These are phyloP conservation scores for Daedalea quercina DNA, from an alignment of 768 basidiomycete genomes.

Conservation along the genomic window DNA sequence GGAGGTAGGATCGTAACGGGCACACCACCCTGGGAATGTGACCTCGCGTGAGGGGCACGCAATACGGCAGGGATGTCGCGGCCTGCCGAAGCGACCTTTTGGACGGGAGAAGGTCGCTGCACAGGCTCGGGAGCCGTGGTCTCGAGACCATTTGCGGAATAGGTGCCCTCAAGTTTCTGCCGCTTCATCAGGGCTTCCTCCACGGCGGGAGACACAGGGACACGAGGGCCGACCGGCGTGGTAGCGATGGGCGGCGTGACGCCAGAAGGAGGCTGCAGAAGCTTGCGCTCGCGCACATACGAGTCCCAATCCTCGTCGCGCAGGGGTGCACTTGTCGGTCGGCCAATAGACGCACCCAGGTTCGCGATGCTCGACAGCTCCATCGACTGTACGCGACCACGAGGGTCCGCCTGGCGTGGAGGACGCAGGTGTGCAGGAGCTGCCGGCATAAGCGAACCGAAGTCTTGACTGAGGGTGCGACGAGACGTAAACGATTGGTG, in stretches of 20 bases:
- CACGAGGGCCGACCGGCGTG: slow-evolving; percentile 37
- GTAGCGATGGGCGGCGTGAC: slow-evolving; percentile 73
- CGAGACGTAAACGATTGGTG: slow-evolving; percentile 63
- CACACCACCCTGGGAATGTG: slow-evolving; percentile 25
- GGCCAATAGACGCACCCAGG: slow-evolving; percentile 48
- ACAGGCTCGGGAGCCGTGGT: background rate
- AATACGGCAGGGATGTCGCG: slow-evolving; percentile 39
- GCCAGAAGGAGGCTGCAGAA: slow-evolving; percentile 79
- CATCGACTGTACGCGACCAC: slow-evolving; percentile 66
- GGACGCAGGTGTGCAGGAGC: slow-evolving; percentile 57
- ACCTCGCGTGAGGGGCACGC: slow-evolving; percentile 19
- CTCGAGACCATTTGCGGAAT: slow-evolving; percentile 31
- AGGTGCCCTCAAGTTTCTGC: slow-evolving; percentile 63
- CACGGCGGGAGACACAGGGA: slow-evolving; percentile 64
- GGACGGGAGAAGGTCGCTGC: slow-evolving; percentile 1
- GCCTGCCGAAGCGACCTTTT: slow-evolving; percentile 12
- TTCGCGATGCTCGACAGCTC: slow-evolving; percentile 35
- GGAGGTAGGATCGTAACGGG: slow-evolving; percentile 41
- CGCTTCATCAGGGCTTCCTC: slow-evolving; percentile 67
- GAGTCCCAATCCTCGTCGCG: slow-evolving; percentile 80
- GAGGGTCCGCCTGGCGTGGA: slow-evolving; percentile 63
- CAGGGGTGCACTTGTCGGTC: slow-evolving; percentile 70
- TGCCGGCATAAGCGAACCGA: slow-evolving; percentile 43
- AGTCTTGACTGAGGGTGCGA: slow-evolving; percentile 64
- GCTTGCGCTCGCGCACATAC: slow-evolving; percentile 79